Base-by-base conservation (phyloP, 768 basidiomycete species). In the Rhodotorula graminis region DNA sequence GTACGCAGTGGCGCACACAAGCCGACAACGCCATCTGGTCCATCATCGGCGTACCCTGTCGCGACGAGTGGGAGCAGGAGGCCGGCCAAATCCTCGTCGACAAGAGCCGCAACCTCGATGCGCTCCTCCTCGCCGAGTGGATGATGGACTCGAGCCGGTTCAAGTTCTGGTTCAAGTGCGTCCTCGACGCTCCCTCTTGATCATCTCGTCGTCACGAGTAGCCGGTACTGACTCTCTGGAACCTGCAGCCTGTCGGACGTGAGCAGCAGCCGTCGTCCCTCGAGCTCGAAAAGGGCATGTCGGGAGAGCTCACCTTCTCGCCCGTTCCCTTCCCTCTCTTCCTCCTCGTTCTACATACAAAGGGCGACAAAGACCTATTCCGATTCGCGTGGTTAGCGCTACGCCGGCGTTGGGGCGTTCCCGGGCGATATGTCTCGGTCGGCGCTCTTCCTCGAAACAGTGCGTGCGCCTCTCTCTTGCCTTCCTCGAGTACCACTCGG, bases 51-150 rank as follows among this genome's bases (percentile, higher is more conserved):
- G 80, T 82, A 0, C 79, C 81, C 29, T 83, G 82, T 65, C 73
- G 82, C 29, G 81, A 82, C 70, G 82, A 83, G 67, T 83, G 81
- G 81, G 83, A 83, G 73, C 80, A 82, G 74, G 83, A 83, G 60
- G 82, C 83, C 18, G 82, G 82, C 6, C 81, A 82, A 71, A 81
- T 83, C 77, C 77, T 83, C 52, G 75, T 83, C 63, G 82, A 83
- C 73, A 83, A 83, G 71, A 73, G 78, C 50, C 57, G 73, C 19
- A 82, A 83, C 67, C 76, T 83, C 46, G 83, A 83, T 65, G 80
- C 78, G 0, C 64, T 81, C n/a, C 62, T 79, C 0, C 71, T 80
- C 12, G 73, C 77, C 25, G 73, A 74, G 40, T 78, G 74, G 68
- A 78, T 80, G 77, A 79, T 70, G 78, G 62, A 70, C 37, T 55